Conservation (phyloP, 1,284 basidiomycete species). For the Dichomitus squalens region DNA sequence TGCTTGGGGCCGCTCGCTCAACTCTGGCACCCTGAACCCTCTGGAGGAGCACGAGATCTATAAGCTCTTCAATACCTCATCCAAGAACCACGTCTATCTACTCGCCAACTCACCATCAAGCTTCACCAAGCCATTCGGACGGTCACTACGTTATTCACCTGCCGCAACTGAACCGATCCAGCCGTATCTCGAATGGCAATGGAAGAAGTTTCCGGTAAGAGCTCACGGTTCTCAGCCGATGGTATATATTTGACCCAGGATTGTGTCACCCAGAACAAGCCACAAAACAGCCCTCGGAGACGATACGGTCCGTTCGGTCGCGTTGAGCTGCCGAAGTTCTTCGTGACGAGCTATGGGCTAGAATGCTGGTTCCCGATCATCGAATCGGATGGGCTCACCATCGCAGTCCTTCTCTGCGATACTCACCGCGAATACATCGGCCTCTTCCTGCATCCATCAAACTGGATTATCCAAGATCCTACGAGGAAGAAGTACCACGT, state of each 20-base stretch:
- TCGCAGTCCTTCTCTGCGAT: constrained; percentile 3
- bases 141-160: background rate
- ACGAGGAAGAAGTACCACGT: background rate
- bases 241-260: background rate
- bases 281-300: background rate
- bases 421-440: background rate
- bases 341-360: background rate
- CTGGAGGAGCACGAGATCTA: background rate
- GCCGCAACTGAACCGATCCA: background rate
- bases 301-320: background rate
- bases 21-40: background rate
- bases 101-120: background rate
- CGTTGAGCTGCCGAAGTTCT: background rate
- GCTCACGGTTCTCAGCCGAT: background rate
- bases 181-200: background rate
- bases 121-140: background rate
- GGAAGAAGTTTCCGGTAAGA: background rate
- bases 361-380: constrained; percentile 3
- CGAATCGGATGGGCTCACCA: background rate
- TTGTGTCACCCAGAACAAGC: background rate
- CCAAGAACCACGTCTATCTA: background rate
- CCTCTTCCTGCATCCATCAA: constrained; percentile 3
- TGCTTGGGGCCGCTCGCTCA: too few species aligned
- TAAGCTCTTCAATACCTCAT: background rate
- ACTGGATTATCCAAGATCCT: background rate